Evolutionary conservation across 78 protist genomes (phyloP).

Genomic region (Speleostelium caveatum): DNA sequence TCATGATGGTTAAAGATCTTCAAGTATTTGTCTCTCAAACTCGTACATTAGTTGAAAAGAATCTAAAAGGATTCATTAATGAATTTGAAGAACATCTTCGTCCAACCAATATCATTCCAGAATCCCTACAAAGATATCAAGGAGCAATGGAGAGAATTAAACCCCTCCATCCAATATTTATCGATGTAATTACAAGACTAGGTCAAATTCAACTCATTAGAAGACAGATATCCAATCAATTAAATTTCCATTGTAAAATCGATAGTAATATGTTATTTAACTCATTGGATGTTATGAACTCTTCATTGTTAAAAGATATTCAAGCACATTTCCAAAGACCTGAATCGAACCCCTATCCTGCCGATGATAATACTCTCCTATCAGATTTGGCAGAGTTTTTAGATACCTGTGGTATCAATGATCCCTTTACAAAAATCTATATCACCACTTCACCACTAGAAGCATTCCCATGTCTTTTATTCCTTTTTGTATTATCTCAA

Average conservation of each 20-base stretch:
- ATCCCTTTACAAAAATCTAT: slow-evolving; percentile 90
- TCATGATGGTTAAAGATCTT: slow-evolving; percentile 90
- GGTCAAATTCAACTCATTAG: slow-evolving; percentile 94
- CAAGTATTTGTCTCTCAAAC: slow-evolving; percentile 74
- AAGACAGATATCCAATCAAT: slow-evolving; percentile 83
- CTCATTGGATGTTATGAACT: slow-evolving; percentile 85
- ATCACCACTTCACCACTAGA: slow-evolving; percentile 83
- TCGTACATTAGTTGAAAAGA: slow-evolving; percentile 61
- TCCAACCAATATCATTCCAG: slow-evolving; percentile 56
- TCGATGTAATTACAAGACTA: slow-evolving; percentile 54
- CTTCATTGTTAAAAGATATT: slow-evolving; percentile 83
- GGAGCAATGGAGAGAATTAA: slow-evolving; percentile 50
- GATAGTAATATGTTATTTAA: slow-evolving; percentile 81
- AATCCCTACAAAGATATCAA: slow-evolving; percentile 41
- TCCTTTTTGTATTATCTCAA: slow-evolving; percentile 62
- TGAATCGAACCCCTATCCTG: slow-evolving; percentile 89
- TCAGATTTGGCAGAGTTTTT: slow-evolving; percentile 85
- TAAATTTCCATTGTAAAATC: slow-evolving; percentile 83
- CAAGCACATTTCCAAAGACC: slow-evolving; percentile 90
- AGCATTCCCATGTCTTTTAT: slow-evolving; percentile 68
- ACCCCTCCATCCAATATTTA: slow-evolving; percentile 62
- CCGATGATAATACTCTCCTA: slow-evolving; percentile 83
- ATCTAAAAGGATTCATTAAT: slow-evolving; percentile 41
- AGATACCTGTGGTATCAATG: slow-evolving; percentile 85
- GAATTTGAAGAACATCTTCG: slow-evolving; percentile 69